Evolutionary conservation across 2,329 filamentous ascomycete genomes (phyloP).

Genomic region (Fusarium dimerum): DNA sequence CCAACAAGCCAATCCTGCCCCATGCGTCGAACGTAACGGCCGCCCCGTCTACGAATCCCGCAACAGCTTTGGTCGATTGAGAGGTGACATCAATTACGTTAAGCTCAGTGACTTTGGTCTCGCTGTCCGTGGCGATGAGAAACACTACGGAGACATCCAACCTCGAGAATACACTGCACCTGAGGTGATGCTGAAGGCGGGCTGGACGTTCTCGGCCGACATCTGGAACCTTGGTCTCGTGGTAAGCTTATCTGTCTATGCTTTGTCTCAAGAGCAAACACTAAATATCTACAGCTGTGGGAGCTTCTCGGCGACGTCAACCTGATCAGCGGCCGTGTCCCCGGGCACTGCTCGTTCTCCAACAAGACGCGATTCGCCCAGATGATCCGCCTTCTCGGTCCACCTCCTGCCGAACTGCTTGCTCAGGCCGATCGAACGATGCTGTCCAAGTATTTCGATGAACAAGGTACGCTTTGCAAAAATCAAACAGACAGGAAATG

Average conservation of each 20-base stretch:
- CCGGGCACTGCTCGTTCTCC: slow-evolving; percentile 23
- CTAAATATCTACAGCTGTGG: slow-evolving; percentile 19
- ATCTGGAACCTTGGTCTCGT: slow-evolving; percentile 34
- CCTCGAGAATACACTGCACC: slow-evolving; percentile 33
- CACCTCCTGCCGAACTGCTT: slow-evolving; percentile 26
- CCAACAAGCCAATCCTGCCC: slow-evolving; percentile 26
- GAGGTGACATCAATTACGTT: slow-evolving; percentile 25
- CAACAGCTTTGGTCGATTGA: slow-evolving; percentile 24
- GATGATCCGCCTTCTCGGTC: slow-evolving; percentile 32
- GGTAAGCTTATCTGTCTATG: slow-evolving; percentile 16
- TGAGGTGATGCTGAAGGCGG: slow-evolving; percentile 32
- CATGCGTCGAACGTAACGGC: slow-evolving; percentile 21
- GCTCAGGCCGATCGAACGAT: slow-evolving; percentile 18
- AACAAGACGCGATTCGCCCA: slow-evolving; percentile 29
- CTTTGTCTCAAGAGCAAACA: neutral
- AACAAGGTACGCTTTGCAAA: slow-evolving; percentile 14
- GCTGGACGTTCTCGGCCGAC: slow-evolving; percentile 35
- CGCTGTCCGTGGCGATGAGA: slow-evolving; percentile 25
- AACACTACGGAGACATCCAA: slow-evolving; percentile 30
- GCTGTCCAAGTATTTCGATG: slow-evolving; percentile 22
- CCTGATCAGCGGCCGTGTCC: slow-evolving; percentile 22
- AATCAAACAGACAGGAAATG: neutral
- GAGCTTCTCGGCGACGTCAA: slow-evolving; percentile 32
- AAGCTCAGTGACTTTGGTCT: slow-evolving; percentile 33
- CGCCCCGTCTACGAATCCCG: slow-evolving; percentile 26